Conservation (phyloP, 495 filamentous ascomycete genomes). For the Venustampulla echinocandica region DNA sequence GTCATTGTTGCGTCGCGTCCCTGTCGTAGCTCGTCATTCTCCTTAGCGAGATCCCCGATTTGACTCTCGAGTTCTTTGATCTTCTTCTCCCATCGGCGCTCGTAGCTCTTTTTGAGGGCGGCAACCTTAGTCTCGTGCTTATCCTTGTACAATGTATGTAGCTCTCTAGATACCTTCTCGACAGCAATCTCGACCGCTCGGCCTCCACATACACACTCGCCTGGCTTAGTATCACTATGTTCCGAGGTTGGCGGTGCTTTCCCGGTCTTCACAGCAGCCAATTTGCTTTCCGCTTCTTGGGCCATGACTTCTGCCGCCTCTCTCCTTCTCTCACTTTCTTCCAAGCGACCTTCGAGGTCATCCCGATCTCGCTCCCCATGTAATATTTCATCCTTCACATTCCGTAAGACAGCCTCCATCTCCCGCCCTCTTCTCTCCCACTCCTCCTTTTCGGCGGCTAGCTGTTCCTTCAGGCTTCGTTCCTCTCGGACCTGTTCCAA, state of each 20-base stretch:
- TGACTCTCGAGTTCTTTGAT: conserved; percentile 63
- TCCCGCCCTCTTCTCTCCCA: conserved; percentile 81
- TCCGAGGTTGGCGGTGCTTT: conserved; percentile 6
- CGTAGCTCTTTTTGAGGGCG: conserved; percentile 91
- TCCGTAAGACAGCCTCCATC: conserved; percentile 70
- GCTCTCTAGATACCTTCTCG: conserved; percentile 79
- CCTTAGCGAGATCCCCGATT: conserved; percentile 54
- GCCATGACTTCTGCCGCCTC: conserved; percentile 56
- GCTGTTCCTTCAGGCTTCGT: conserved; percentile 52
- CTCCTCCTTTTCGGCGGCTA: conserved; percentile 67
- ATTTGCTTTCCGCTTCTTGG: conserved; percentile 64
- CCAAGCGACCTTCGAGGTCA: conserved; percentile 55
- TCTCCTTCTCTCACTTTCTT: conserved; percentile 65
- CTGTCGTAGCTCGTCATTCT: conserved; percentile 62
- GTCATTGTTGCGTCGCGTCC: conserved; percentile 59
- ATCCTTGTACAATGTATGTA: conserved; percentile 88
- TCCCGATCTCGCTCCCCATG: conserved; percentile 68
- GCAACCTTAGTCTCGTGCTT: conserved; percentile 95
- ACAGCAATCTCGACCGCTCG: conserved; percentile 75
- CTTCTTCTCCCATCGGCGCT: conserved; percentile 80
- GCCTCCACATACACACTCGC: conserved; percentile 20
- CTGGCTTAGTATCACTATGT: conserved; percentile 16
- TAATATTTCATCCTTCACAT: conserved; percentile 73
- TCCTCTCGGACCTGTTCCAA: conserved; percentile 73
- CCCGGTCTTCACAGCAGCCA: conserved; percentile 55